These are phyloP conservation scores for Crucibulum laeve DNA, from an alignment of 768 basidiomycete genomes.

Conservation along the genomic window DNA sequence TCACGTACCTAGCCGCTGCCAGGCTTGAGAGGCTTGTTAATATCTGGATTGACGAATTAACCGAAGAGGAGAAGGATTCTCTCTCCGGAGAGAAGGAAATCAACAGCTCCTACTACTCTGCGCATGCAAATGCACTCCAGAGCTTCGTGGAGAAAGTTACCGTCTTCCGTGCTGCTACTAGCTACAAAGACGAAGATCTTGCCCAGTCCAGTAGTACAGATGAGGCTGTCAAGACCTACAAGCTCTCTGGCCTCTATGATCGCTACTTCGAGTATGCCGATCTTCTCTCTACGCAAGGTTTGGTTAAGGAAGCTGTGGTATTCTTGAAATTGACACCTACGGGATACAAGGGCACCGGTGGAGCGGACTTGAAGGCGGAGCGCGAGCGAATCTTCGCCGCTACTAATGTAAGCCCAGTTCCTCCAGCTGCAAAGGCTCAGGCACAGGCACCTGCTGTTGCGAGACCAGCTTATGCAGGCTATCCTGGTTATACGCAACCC, in stretches of 20 bases:
- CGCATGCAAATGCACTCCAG: slow-evolving; percentile 83
- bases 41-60: slow-evolving; percentile 90
- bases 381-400: slow-evolving; percentile 34
- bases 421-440: slow-evolving; percentile 12
- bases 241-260: slow-evolving; percentile 84
- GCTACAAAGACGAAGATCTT: slow-evolving; percentile 75
- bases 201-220: slow-evolving; percentile 28
- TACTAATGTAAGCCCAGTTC: slow-evolving; percentile 13
- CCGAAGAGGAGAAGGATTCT: slow-evolving; percentile 71
- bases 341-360: slow-evolving; percentile 66
- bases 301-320: slow-evolving; percentile 73
- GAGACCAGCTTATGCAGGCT: slow-evolving; percentile 8
- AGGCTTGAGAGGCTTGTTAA: slow-evolving; percentile 82
- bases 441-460: slow-evolving; percentile 10
- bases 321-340: slow-evolving; percentile 78
- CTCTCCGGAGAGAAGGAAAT: slow-evolving; percentile 32
- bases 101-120: slow-evolving; percentile 62
- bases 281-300: slow-evolving; percentile 85
- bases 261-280: slow-evolving; percentile 96
- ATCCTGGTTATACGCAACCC: slow-evolving; percentile 16
- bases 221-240: slow-evolving; percentile 62
- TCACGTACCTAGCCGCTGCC: slow-evolving; percentile 91
- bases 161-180: slow-evolving; percentile 84
- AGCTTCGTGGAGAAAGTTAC: slow-evolving; percentile 96
- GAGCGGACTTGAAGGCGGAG: slow-evolving; percentile 29